Evolutionary conservation across 2,329 filamentous ascomycete species (phyloP).

Genomic region (Orbilia blumenaviensis): DNA sequence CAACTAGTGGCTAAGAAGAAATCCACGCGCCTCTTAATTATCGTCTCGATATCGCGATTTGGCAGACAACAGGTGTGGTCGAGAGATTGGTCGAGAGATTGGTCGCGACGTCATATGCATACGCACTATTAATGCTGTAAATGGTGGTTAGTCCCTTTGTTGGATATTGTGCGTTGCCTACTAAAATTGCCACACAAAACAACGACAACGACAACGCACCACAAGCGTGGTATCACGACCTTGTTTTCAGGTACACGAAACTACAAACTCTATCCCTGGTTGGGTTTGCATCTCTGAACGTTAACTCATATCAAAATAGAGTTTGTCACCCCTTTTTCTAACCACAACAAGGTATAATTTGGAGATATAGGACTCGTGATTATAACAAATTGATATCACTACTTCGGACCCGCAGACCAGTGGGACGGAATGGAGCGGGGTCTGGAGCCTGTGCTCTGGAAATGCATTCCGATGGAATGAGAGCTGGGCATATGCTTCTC

Average conservation of each 20-base stretch:
- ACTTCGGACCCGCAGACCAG: neutral
- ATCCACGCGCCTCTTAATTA: neutral
- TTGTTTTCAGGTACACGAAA: slow-evolving; percentile 38
- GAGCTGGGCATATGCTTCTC: slow-evolving; percentile 1
- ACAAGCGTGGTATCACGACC: neutral
- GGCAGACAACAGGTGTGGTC: neutral
- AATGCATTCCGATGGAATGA: slow-evolving; percentile 2
- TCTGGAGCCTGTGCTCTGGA: neutral
- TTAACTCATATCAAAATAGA: slow-evolving; percentile 15
- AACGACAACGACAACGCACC: neutral
- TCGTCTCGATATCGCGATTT: slow-evolving; percentile 6
- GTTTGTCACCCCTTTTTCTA: slow-evolving; percentile 41
- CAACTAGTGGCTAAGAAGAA: neutral
- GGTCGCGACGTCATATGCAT: too few relatives aligned
- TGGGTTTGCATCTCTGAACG: neutral
- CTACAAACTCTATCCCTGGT: neutral
- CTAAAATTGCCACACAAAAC: neutral
- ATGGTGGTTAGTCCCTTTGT: neutral
- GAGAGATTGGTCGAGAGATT: too few relatives aligned
- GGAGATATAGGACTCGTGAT: slow-evolving; percentile 13
- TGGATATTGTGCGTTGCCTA: neutral
- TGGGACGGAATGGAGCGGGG: neutral
- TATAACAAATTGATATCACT: neutral
- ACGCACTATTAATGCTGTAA: too few relatives aligned
- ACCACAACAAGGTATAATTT: slow-evolving; percentile 33